Evolutionary conservation across 352 stramenopile species (phyloP).

Genomic region (Pythium plurisporium): DNA sequence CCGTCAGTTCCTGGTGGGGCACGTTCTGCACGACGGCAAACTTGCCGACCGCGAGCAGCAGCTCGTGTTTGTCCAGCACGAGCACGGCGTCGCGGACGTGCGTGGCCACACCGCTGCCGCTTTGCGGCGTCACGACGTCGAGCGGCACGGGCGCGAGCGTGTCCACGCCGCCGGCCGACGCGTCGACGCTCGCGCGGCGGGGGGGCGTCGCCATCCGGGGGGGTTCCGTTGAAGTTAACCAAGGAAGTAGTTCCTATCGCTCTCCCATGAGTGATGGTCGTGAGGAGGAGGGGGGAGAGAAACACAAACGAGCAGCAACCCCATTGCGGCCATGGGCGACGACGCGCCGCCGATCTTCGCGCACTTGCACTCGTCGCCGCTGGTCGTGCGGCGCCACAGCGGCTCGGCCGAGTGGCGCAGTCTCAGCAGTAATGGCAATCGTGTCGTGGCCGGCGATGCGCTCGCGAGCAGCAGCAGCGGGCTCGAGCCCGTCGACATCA

Average conservation of each 20-base stretch:
- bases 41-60: conserved; percentile 62
- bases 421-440: conserved; percentile 29
- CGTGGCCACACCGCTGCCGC: conserved; percentile 48
- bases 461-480: conserved; percentile 28
- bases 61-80: conserved; percentile 51
- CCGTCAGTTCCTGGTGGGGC: conserved; percentile 48
- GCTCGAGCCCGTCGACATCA: conserved; percentile 79
- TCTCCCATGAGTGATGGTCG: conserved; percentile 1
- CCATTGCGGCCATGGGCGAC: neutral
- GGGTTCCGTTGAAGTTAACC: conserved; percentile 7
- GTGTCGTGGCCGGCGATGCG: neutral
- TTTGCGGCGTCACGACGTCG: conserved; percentile 25
- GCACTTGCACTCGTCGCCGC: conserved; percentile 80
- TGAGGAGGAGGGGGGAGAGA: neutral
- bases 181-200: conserved; percentile 6
- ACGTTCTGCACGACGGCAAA: conserved; percentile 65
- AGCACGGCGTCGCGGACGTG: conserved; percentile 50
- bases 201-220: neutral
- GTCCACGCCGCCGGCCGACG: conserved; percentile 2
- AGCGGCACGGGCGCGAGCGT: conserved; percentile 10
- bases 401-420: conserved; percentile 52
- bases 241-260: neutral
- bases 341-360: conserved; percentile 52
- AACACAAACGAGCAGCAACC: neutral
- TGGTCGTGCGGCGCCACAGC: conserved; percentile 62